These are phyloP conservation scores for Tieghemiomyces parasiticus DNA, from an alignment of 192 early-diverging fungal genomes.

Conservation along the genomic window DNA sequence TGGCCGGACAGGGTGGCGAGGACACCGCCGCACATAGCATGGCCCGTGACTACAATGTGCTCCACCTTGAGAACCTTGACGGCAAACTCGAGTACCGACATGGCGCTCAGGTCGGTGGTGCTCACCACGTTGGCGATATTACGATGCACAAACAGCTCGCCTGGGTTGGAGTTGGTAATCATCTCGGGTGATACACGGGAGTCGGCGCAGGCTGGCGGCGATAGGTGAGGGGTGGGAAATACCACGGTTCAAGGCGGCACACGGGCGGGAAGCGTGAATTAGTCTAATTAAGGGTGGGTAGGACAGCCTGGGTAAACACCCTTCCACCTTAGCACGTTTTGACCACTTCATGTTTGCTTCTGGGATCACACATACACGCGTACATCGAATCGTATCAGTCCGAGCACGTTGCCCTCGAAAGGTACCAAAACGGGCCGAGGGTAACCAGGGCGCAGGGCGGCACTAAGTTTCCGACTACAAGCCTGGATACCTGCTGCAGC, in stretches of 20 bases:
- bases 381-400: too few relatives aligned
- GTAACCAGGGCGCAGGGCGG: neutral
- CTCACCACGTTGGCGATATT: constrained; percentile 92
- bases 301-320: too few relatives aligned
- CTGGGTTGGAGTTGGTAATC: constrained; percentile 46
- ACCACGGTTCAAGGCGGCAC: too few relatives aligned
- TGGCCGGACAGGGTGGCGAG: constrained; percentile 37
- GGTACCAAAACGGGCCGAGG: neutral
- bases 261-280: too few relatives aligned
- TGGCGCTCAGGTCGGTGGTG: constrained; percentile 62
- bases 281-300: too few relatives aligned
- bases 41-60: constrained; percentile 86
- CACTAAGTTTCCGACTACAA: neutral
- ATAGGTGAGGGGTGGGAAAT: too few relatives aligned
- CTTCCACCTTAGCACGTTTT: too few relatives aligned
- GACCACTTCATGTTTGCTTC: too few relatives aligned
- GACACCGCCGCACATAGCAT: constrained; percentile 62
- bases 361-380: too few relatives aligned
- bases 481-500: neutral
- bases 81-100: constrained; percentile 86
- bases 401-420: too few relatives aligned
- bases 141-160: constrained; percentile 91
- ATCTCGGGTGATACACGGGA: constrained; percentile 82
- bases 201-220: constrained; percentile 68
- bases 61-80: constrained; percentile 84